phyloP scores from a whole-genome alignment of 257 asterid genomes.

The Ocimum tenuiflorum region DNA sequence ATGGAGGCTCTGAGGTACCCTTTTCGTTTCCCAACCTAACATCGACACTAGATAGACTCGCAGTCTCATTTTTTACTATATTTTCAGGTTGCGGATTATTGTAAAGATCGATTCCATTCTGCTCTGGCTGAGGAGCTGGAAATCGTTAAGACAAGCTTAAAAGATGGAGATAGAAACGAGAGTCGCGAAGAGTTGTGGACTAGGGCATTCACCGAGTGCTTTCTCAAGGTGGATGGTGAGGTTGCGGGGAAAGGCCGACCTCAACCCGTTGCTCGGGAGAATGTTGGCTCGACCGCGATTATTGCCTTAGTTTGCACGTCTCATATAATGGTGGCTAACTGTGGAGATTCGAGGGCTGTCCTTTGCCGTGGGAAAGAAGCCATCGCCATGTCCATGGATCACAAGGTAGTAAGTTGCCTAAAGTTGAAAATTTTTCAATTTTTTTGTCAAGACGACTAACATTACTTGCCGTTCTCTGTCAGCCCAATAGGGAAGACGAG shows the following conservation, averaged over 20 bases:
- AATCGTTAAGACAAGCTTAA: slow-evolving; percentile 23
- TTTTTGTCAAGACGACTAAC: background rate
- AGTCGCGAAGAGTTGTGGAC: slow-evolving; percentile 59
- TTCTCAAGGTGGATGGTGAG: slow-evolving; percentile 77
- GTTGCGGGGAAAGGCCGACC: slow-evolving; percentile 39
- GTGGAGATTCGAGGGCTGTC: slow-evolving; percentile 97
- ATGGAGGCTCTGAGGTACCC: slow-evolving; percentile 88
- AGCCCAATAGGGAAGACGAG: slow-evolving; percentile 94
- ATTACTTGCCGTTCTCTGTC: background rate
- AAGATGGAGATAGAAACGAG: slow-evolving; percentile 12
- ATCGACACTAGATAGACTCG: background rate
- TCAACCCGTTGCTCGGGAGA: slow-evolving; percentile 69
- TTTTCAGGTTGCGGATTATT: slow-evolving; percentile 77
- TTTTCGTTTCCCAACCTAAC: background rate
- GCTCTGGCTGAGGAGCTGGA: slow-evolving; percentile 67
- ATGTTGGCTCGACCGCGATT: slow-evolving; percentile 89
- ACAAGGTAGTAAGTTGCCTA: slow-evolving; percentile 45
- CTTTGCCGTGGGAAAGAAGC: slow-evolving; percentile 85
- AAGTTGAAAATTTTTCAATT: background rate
- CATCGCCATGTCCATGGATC: slow-evolving; percentile 65
- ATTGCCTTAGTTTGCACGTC: slow-evolving; percentile 84
- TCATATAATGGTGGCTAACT: slow-evolving; percentile 82
- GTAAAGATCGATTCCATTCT: slow-evolving; percentile 67
- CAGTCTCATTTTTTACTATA: background rate
- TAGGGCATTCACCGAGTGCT: slow-evolving; percentile 56